Percentiles rank a stretch among this genome's conserved stretches.
These are phyloP conservation scores for Leavenworthia alabamica DNA, from an alignment of 345 rosid species.

Conservation along the genomic window DNA sequence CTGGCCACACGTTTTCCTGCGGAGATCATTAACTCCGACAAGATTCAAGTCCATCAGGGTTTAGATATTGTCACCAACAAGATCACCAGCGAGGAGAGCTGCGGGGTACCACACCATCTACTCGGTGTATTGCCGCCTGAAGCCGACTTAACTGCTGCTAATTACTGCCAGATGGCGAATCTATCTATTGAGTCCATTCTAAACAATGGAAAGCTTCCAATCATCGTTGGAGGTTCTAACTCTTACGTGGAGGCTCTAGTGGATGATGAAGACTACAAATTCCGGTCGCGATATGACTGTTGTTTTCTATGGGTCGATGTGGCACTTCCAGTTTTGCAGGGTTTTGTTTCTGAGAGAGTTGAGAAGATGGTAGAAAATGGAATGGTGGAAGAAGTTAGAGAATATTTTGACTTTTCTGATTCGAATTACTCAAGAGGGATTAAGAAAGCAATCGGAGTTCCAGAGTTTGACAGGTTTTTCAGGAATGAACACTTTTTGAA, in stretches of 20 bases:
- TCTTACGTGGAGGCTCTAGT: constrained; percentile 60
- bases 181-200: constrained; percentile 34
- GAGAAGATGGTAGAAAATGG: constrained; percentile 60
- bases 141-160: constrained; percentile 43
- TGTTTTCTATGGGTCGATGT: constrained; percentile 62
- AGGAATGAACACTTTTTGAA: constrained; percentile 35
- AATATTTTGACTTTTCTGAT: constrained; percentile 35
- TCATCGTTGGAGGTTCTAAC: constrained; percentile 79
- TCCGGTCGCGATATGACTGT: constrained; percentile 50
- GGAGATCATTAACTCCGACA: constrained; percentile 71
- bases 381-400: constrained; percentile 60
- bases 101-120: constrained; percentile 65
- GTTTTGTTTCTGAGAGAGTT: constrained; percentile 47
- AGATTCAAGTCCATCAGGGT: constrained; percentile 62
- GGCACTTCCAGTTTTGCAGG: constrained; percentile 42
- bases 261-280: constrained; percentile 33
- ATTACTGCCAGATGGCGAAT: constrained; percentile 48
- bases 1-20: constrained; percentile 55
- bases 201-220: constrained; percentile 45
- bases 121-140: constrained; percentile 45
- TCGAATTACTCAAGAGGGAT: constrained; percentile 48
- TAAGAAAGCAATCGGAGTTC: constrained; percentile 63
- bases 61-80: constrained; percentile 65
- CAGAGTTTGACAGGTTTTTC: constrained; percentile 51
- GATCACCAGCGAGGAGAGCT: constrained; percentile 47